Percentiles rank a stretch among this genome's conserved stretches.
These are phyloP conservation scores for Lepiota venenata DNA, from an alignment of 768 basidiomycete genomes.

Conservation along the genomic window DNA sequence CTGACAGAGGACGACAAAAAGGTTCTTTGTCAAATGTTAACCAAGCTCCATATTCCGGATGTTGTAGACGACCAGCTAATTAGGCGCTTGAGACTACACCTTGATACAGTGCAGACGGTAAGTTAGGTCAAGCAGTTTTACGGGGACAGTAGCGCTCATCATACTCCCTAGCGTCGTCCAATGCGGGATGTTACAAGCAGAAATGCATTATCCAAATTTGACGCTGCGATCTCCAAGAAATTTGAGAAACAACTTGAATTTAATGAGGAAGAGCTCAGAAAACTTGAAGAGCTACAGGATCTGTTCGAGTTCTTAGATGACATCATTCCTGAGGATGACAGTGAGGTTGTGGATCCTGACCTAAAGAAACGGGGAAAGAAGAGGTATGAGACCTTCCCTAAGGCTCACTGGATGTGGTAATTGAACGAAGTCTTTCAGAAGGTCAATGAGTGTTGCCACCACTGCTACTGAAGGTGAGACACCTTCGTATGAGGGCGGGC, in stretches of 20 bases:
- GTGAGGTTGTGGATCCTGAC: constrained; percentile 42
- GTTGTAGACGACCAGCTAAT: constrained; percentile 68
- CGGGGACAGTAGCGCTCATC: neutral
- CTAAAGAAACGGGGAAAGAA: constrained; percentile 47
- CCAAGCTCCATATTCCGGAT: constrained; percentile 67
- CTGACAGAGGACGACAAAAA: constrained; percentile 63
- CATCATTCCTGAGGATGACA: constrained; percentile 65
- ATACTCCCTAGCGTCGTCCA: constrained; percentile 30
- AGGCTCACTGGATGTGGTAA: neutral
- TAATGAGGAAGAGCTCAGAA: constrained; percentile 66
- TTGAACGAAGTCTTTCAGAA: constrained; percentile 29
- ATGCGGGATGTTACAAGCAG: constrained; percentile 54
- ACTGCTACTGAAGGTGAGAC: constrained; percentile 35
- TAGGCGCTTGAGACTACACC: constrained; percentile 55
- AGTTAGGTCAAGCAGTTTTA: constrained; percentile 30
- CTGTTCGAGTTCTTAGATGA: constrained; percentile 72
- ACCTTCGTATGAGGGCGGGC: constrained; percentile 27
- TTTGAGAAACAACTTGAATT: constrained; percentile 68
- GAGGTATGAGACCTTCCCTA: constrained; percentile 23
- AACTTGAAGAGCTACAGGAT: constrained; percentile 58
- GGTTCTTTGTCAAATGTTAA: constrained; percentile 59
- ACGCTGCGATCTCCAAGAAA: constrained; percentile 60
- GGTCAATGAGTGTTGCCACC: constrained; percentile 57
- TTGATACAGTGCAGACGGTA: constrained; percentile 58
- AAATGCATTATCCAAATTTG: constrained; percentile 74